Base-by-base conservation (phyloP, 1,139 yeast species). In the Hemisphaericaspora xylanilytica region DNA sequence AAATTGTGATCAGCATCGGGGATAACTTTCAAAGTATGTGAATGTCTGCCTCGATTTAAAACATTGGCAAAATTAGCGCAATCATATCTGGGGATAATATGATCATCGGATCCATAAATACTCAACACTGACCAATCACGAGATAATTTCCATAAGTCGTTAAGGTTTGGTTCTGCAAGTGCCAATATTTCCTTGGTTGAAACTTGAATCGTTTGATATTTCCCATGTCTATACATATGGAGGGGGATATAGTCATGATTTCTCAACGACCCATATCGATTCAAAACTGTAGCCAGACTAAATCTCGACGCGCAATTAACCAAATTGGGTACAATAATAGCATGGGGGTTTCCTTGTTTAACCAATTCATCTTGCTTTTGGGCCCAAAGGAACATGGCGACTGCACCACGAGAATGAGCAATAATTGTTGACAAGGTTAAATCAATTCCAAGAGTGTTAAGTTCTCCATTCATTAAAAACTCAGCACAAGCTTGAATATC, bases 1-100 rank as follows among this genome's bases (percentile, higher is more conserved):
- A 75, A 89, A 53, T 86, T 85, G 59, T 90, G 97, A 55, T 88
- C 92, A 0, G 95, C 96, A 33, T 68, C 70, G 0, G 77, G 74
- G 9, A 90, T 65, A 16, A 87, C 59, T 32, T 70, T 68, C 41
- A 88, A 63, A 9, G 70, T 64, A 51, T 85, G 92, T 4, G 73
- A 53, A 28, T 53, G 51, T 17, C 81, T 70, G 1, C 75, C 78
- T 13, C 76, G 59, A 28, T 67, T 74, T 42, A 87, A 75, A 5
- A 63, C 53, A 47, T 82, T 79, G 27, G 85, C 79, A 59, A 67
- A 85, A 33, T 55, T 53, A 1, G 81, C 71, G 17, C 82, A 73
- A 51, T 88, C 95, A 7, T 66, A 69, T 4, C 76, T 56, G 1
- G 92, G 89, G 18, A 88, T 78, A 17, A 85, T 70, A 5, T 60